A percentile compares a stretch with the other conserved stretches of the same genome.
Evolutionary conservation across 257 asterid genomes (phyloP).

Genomic region (Osmanthus fragrans): DNA sequence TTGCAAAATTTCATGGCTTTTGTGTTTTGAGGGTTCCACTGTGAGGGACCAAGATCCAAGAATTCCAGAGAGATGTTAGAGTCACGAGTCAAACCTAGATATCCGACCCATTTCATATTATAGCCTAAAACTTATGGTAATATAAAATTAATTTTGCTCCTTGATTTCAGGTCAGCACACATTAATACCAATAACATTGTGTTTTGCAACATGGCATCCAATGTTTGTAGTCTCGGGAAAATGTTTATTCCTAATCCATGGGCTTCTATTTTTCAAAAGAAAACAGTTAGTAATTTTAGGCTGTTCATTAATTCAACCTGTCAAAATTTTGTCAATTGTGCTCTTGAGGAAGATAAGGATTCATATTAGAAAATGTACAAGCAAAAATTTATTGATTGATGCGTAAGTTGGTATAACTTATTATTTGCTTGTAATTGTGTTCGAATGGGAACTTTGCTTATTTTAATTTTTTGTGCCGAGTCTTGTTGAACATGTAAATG

Average conservation of each 20-base stretch:
- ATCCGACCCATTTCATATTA: slow-evolving; percentile 16
- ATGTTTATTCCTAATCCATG: no score
- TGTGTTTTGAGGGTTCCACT: background rate
- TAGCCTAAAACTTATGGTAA: background rate
- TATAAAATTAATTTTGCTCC: background rate
- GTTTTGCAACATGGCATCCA: slow-evolving; percentile 42
- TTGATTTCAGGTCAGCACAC: slow-evolving; percentile 43
- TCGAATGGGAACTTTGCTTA: no score
- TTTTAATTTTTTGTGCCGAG: no score
- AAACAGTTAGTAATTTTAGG: no score
- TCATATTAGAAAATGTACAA: no score
- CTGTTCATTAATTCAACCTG: no score
- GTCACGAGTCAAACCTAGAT: slow-evolving; percentile 56
- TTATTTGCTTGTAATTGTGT: no score
- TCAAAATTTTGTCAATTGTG: background rate
- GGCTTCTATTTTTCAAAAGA: no score
- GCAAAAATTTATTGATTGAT: no score
- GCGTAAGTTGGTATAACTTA: no score
- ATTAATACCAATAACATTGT: slow-evolving; percentile 45
- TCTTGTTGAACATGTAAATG: no score
- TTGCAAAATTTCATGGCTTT: slow-evolving; percentile 36
- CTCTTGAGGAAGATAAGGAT: background rate
- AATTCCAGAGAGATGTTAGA: slow-evolving; percentile 34
- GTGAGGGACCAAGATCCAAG: slow-evolving; percentile 52
- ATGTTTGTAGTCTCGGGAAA: slow-evolving; percentile 9